A percentile compares a stretch with the other conserved stretches of the same genome.
Evolutionary conservation across 306 rosid genomes (phyloP).

Genomic region (Trifolium subterraneum): DNA sequence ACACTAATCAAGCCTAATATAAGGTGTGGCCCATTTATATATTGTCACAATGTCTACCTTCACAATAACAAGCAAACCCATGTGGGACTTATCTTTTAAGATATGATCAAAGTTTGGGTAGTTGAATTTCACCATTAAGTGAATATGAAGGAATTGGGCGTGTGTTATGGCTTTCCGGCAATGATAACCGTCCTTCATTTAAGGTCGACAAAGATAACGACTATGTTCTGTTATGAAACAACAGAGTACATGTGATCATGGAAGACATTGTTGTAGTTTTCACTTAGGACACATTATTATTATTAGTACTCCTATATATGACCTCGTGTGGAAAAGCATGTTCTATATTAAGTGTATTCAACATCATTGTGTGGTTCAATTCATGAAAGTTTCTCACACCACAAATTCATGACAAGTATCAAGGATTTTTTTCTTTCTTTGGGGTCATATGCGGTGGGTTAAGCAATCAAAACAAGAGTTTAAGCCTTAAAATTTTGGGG

Average conservation of each 20-base stretch:
- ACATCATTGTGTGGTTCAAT: slow-evolving; percentile 4
- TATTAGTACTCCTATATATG: slow-evolving; percentile 1
- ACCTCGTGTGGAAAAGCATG: slow-evolving; percentile 45
- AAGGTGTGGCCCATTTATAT: slow-evolving; percentile 36
- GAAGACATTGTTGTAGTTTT: slow-evolving; percentile 26
- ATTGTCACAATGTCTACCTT: slow-evolving; percentile 36
- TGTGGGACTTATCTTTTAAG: slow-evolving; percentile 36
- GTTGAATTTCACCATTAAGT: slow-evolving; percentile 17
- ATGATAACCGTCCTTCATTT: slow-evolving; percentile 52
- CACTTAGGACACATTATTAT: slow-evolving; percentile 30
- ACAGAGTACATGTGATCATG: slow-evolving; percentile 58
- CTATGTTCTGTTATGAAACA: slow-evolving; percentile 38
- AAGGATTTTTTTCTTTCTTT: no score
- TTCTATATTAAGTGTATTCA: slow-evolving; percentile 29
- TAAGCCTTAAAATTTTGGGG: no score
- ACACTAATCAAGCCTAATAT: not conserved
- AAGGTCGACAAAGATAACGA: slow-evolving; percentile 39
- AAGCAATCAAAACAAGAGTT: no score
- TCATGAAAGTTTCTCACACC: slow-evolving; percentile 4
- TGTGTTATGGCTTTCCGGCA: slow-evolving; percentile 46
- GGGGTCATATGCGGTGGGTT: no score
- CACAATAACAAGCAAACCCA: slow-evolving; percentile 2
- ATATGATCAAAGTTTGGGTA: slow-evolving; percentile 16
- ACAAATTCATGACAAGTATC: not conserved
- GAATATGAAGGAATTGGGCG: slow-evolving; percentile 19